Evolutionary conservation across 2,329 filamentous ascomycete species (phyloP), one percentile per base, ranked within the genome.

Genomic region (Mycogone perniciosa): DNA sequence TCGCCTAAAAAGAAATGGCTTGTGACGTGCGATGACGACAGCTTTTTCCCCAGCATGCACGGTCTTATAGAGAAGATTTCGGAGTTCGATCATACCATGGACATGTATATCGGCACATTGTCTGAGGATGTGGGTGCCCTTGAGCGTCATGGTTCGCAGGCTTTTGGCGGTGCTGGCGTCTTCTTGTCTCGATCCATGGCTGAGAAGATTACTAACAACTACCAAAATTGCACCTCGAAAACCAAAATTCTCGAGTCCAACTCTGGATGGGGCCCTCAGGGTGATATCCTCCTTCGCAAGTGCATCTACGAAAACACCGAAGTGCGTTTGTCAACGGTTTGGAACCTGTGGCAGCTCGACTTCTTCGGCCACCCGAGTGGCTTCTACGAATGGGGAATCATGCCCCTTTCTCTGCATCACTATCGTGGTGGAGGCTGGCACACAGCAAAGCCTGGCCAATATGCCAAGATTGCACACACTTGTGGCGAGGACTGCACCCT

Each of bases 281-380:
- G 81, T 41, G 81, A 85, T 58, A 81, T 81, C 51, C 69, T 82
- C 31, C 73, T 84, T 27, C 76, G 79, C 49, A 79, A 82, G 59
- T 85, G 81, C 65, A 78, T 85, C 59, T 84, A 84, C 65, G 76
- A 81, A 57, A 76, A 84, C 62, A 81, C 80, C 2, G 72, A 76
- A 33, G 76, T 78, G 7, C 75, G 76, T n/a, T 64, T 85, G 46
- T 80, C 77, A 2, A 71, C 76, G 10, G 65, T 84, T 50, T 73
- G 75, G 59, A 76, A 79, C 34, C 70, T 85, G 9, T 82, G 77
- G 68, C 81, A 84, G 62, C 71, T 84, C 27, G 81, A 85, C 59
- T 68, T 85, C 43, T 73, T 75, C 51, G 77, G 76, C 44, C 79
- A 84, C 60, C 77, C 80, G 4, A 79, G 79, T 0, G 81, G 81